Conservation (phyloP, 2,329 filamentous ascomycete genomes). For the Hypocrella siamensis region DNA sequence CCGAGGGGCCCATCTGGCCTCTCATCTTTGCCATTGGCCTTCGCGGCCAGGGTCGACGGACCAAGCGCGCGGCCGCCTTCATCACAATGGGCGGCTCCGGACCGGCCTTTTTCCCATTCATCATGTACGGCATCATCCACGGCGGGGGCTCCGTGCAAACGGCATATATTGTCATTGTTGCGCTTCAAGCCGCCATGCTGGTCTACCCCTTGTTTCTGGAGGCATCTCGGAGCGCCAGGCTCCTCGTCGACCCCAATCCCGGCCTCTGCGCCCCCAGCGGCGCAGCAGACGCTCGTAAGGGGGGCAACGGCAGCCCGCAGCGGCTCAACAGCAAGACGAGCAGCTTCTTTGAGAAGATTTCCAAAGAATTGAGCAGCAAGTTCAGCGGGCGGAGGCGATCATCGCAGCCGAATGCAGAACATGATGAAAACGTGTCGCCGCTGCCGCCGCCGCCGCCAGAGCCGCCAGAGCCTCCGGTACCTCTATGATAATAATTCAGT, state of each 20-base stretch:
- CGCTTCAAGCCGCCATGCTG: slow-evolving; percentile 28
- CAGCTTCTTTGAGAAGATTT: slow-evolving; percentile 11
- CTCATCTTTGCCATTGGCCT: slow-evolving; percentile 69
- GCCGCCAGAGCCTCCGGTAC: neutral
- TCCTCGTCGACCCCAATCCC: slow-evolving; percentile 22
- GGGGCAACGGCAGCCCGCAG: slow-evolving; percentile 4
- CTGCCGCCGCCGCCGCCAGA: neutral
- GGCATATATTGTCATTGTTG: slow-evolving; percentile 48
- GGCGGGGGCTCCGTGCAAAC: slow-evolving; percentile 43
- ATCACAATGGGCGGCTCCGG: slow-evolving; percentile 64
- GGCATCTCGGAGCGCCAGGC: slow-evolving; percentile 27
- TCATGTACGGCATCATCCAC: slow-evolving; percentile 53
- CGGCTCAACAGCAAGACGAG: slow-evolving; percentile 6
- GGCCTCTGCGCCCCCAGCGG: slow-evolving; percentile 9
- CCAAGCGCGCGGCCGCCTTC: slow-evolving; percentile 62
- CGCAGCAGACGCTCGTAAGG: too few relatives aligned
- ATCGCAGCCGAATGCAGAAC: slow-evolving; percentile 14
- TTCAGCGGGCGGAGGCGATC: slow-evolving; percentile 11
- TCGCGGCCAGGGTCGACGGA: slow-evolving; percentile 63
- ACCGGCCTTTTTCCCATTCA: slow-evolving; percentile 58
- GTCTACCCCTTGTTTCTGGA: slow-evolving; percentile 34
- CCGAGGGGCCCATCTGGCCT: slow-evolving; percentile 71
- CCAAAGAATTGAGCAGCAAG: slow-evolving; percentile 11
- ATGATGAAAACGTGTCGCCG: slow-evolving; percentile 11
- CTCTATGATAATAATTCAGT: too few relatives aligned